These are phyloP conservation scores for Calendula officinalis DNA, from an alignment of 129 eudicot genomes.

Conservation along the genomic window DNA sequence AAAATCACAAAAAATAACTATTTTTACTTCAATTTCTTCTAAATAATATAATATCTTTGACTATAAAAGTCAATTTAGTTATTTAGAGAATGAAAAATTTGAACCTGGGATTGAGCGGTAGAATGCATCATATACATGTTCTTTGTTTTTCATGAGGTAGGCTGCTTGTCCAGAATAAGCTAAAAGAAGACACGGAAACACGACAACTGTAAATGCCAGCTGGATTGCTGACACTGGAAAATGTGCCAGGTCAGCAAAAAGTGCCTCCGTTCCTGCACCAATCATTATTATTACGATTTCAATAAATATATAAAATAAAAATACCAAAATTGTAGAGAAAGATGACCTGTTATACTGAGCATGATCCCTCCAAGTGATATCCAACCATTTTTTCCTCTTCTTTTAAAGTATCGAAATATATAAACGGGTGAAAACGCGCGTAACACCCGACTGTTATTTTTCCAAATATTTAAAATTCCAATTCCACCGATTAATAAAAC, in stretches of 20 bases:
- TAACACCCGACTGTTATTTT: conserved; percentile 47
- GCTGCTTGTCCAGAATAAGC: conserved; percentile 19
- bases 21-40: no score
- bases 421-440: conserved; percentile 64
- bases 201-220: conserved; percentile 11
- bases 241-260: conserved; percentile 18
- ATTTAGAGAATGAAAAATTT: no score
- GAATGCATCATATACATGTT: conserved; percentile 6
- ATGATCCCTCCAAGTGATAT: conserved; percentile 72
- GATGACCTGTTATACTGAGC: conserved; percentile 71
- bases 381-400: conserved; percentile 56
- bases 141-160: conserved; percentile 17
- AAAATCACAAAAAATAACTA: not conserved
- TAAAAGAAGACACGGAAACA: conserved; percentile 11
- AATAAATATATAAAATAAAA: no score
- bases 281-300: no score
- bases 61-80: no score
- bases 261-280: not conserved
- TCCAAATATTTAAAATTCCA: conserved; percentile 60
- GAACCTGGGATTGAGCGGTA: conserved; percentile 2
- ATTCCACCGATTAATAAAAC: conserved; percentile 70
- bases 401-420: conserved; percentile 52
- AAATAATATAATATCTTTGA: no score
- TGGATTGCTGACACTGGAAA: conserved; percentile 11
- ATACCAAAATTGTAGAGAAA: no score